phyloP scores from a whole-genome alignment of 2,329 filamentous ascomycete genomes.

The Cercospora zeina region DNA sequence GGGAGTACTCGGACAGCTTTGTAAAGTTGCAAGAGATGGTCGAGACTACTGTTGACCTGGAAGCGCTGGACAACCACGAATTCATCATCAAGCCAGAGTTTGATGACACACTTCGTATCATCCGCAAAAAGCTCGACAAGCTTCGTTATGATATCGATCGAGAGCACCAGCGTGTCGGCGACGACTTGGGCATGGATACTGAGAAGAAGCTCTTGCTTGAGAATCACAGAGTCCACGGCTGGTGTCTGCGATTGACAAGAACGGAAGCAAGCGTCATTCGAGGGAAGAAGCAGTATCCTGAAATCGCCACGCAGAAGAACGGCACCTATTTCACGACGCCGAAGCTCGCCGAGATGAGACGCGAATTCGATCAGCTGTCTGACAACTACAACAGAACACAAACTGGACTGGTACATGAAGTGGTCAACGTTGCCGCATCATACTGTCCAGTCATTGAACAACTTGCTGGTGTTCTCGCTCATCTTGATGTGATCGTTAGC shows the following conservation, averaged over 20 bases:
- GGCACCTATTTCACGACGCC: constrained; percentile 96
- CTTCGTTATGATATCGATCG: constrained; percentile 77
- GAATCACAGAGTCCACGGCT: constrained; percentile 92
- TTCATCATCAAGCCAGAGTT: constrained; percentile 99
- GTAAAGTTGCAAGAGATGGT: constrained; percentile 95
- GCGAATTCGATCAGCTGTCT: constrained; percentile 91
- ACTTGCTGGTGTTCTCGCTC: constrained; percentile 82
- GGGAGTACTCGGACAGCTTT: constrained; percentile 72
- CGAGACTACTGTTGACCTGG: constrained; percentile 93
- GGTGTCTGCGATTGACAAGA: constrained; percentile 91
- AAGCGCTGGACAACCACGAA: constrained; percentile 93
- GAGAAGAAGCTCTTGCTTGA: constrained; percentile 99
- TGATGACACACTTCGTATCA: constrained; percentile 82
- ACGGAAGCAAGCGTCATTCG: constrained; percentile 90
- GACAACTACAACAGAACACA: constrained; percentile 95
- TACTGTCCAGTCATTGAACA: constrained; percentile 92
- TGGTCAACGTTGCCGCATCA: constrained; percentile 88
- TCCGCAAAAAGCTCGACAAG: constrained; percentile 86
- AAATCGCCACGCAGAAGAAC: constrained; percentile 98
- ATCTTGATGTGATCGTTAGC: constrained; percentile 91
- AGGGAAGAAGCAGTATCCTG: constrained; percentile 84
- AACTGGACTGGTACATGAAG: constrained; percentile 84
- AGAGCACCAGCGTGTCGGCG: constrained; percentile 74
- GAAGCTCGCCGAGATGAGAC: constrained; percentile 72
- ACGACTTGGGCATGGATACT: constrained; percentile 84